phyloP scores from a whole-genome alignment of 768 basidiomycete genomes.

The Dentipellis sp. region DNA sequence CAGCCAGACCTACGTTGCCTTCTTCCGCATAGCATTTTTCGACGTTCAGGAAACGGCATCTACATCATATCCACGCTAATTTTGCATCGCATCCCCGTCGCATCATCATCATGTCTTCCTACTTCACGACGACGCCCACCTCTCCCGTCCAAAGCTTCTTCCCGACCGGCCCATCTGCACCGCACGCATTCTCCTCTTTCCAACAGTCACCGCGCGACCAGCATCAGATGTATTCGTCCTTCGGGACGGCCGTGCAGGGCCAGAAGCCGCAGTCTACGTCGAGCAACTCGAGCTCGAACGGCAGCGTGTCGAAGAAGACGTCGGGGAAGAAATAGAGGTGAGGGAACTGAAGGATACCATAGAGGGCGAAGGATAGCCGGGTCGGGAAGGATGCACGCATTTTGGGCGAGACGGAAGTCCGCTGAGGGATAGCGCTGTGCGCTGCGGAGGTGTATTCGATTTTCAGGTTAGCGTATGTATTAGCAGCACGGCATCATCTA shows the following conservation, averaged over 20 bases:
- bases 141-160: slow-evolving; percentile 23
- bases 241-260: slow-evolving; percentile 10
- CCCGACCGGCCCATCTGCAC: slow-evolving; percentile 23
- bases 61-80: background rate
- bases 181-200: slow-evolving; percentile 27
- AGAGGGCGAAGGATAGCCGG: background rate
- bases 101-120: slow-evolving; percentile 18
- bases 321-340: slow-evolving; percentile 4
- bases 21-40: background rate
- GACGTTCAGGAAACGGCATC: background rate
- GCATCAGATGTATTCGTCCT: slow-evolving; percentile 22
- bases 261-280: background rate
- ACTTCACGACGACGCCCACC: slow-evolving; percentile 16
- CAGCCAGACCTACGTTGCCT: background rate
- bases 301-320: slow-evolving; percentile 9
- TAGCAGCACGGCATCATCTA: background rate
- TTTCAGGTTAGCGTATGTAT: too few relatives aligned
- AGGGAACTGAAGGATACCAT: background rate
- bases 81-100: background rate
- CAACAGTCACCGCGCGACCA: slow-evolving; percentile 25
- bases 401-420: background rate
- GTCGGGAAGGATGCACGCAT: background rate
- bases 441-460: background rate
- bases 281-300: background rate
- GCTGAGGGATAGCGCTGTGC: background rate